A percentile compares a stretch with the other conserved stretches of the same genome.
Conservation (phyloP, 148 eudicot genomes). For the Diospyros lotus region DNA sequence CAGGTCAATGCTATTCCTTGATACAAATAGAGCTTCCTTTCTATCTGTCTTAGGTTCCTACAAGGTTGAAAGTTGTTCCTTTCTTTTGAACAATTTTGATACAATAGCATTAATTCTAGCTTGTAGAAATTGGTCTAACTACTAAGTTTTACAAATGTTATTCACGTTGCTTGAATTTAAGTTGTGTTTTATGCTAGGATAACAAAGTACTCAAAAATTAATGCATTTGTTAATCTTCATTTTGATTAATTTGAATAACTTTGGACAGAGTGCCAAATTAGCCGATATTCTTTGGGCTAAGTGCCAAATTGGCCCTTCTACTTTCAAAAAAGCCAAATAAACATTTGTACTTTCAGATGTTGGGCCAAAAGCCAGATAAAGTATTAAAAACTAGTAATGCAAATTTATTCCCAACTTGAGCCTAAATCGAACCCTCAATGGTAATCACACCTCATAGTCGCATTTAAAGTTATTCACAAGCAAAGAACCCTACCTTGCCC, state of each 20-base stretch:
- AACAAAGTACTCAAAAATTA: background rate
- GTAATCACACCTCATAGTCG: no score
- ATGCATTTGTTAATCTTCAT: background rate
- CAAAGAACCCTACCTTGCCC: no score
- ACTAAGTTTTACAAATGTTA: background rate
- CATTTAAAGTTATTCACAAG: no score
- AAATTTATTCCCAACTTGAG: no score
- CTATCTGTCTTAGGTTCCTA: background rate
- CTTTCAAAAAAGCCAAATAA: no score
- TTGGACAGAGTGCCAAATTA: background rate
- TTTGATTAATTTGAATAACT: background rate
- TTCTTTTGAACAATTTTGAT: background rate
- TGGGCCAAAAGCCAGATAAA: no score
- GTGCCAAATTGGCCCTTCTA: no score
- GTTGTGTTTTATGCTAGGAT: background rate
- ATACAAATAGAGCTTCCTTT: background rate
- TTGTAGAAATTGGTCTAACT: background rate
- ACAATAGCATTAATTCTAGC: background rate
- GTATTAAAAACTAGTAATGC: no score
- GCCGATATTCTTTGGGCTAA: no score
- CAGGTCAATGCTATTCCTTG: constrained; percentile 45
- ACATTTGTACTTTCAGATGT: no score
- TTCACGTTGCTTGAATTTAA: background rate
- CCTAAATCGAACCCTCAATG: no score
- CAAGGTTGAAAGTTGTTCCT: background rate